phyloP scores from a whole-genome alignment of 768 basidiomycete genomes.

The Kockovaella imperatae region DNA sequence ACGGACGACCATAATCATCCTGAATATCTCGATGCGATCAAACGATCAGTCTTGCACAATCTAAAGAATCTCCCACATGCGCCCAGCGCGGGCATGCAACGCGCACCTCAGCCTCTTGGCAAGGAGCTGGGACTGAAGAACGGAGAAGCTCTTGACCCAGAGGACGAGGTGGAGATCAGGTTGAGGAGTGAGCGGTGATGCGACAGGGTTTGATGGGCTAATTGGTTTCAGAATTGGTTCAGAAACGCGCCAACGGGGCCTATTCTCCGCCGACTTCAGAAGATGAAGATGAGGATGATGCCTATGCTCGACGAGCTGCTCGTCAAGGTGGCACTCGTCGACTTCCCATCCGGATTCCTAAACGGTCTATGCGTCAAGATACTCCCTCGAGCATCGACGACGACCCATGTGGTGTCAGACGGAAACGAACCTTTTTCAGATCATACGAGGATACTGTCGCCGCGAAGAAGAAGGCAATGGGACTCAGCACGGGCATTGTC shows the following conservation, averaged over 20 bases:
- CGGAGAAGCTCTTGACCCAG: constrained; percentile 29
- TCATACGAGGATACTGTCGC: not conserved
- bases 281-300: not conserved
- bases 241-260: not conserved
- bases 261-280: not conserved
- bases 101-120: constrained; percentile 57
- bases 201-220: not conserved
- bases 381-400: constrained; percentile 2
- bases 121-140: constrained; percentile 48
- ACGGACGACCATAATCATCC: constrained; percentile 87
- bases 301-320: not conserved
- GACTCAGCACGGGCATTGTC: not conserved
- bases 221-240: not conserved
- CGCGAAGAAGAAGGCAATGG: not conserved
- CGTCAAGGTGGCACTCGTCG: not conserved
- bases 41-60: constrained; percentile 55
- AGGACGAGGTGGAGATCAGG: constrained; percentile 46
- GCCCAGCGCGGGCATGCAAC: constrained; percentile 79
- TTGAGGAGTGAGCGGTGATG: constrained; percentile 40
- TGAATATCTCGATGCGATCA: constrained; percentile 71
- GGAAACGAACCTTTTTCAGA: constrained; percentile 29
- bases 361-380: not conserved
- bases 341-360: too few relatives aligned
- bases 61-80: constrained; percentile 60
- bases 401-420: constrained; percentile 9